Evolutionary conservation across 768 basidiomycete species (phyloP).

Genomic region (Lenzites betulinus): DNA sequence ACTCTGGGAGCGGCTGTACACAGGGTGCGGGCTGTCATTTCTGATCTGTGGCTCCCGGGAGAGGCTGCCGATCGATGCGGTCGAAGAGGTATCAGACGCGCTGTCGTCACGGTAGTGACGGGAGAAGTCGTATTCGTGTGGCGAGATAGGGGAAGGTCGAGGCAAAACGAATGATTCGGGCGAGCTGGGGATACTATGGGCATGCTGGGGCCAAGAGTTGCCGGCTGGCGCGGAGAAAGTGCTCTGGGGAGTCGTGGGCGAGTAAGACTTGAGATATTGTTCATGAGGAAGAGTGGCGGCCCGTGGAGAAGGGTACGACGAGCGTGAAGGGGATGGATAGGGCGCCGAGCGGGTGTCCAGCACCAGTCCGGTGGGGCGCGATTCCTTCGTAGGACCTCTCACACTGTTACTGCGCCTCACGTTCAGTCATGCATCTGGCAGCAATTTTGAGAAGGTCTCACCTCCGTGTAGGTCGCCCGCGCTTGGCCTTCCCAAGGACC

Average conservation of each 20-base stretch:
- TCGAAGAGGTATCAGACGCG: constrained; percentile 11
- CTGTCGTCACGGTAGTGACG: constrained; percentile 16
- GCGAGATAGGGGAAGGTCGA: constrained; percentile 5
- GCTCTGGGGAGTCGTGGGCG: constrained; percentile 1
- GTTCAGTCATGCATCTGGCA: neutral
- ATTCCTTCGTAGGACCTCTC: constrained; percentile 3
- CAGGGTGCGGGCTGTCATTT: neutral
- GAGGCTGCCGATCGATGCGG: constrained; percentile 10
- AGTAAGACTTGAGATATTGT: constrained; percentile 1
- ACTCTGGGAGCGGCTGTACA: neutral
- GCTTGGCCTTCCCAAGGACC: constrained; percentile 6
- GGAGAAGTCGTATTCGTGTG: constrained; percentile 5
- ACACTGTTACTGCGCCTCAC: neutral
- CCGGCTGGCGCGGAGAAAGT: neutral
- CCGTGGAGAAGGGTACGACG: neutral
- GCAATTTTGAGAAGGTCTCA: neutral
- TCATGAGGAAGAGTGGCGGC: neutral
- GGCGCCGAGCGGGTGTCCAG: constrained; percentile 13
- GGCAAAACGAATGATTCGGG: constrained; percentile 8
- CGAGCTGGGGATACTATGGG: constrained; percentile 4
- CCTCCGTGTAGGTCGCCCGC: constrained; percentile 3
- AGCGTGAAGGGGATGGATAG: neutral
- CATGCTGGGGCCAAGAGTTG: constrained; percentile 4
- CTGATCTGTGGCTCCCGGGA: constrained; percentile 1
- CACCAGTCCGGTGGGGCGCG: constrained; percentile 3